Base-by-base conservation (phyloP, 179 eudicot species). In the Patellifolia procumbens region DNA sequence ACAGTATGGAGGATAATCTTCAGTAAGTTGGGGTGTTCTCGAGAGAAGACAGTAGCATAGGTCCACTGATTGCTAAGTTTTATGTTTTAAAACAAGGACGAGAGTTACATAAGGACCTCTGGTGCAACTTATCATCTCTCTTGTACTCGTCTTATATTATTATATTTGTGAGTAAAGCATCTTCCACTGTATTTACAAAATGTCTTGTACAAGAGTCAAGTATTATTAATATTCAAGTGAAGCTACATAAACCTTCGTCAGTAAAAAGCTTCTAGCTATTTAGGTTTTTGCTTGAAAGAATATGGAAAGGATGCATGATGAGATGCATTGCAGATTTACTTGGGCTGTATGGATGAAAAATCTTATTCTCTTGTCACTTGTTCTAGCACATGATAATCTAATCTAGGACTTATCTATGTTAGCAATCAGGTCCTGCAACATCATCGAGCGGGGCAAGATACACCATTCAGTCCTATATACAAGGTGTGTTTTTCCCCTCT, bases 351-450 rank as follows among this genome's bases (percentile, higher is more conserved):
- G 56, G 73, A 69, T 48, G 59, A 46, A 69, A 6, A 24, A 17
- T 28, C 34, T 35, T 55, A 1, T 31, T 76, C n/a, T 48, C 7
- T 29, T 20, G 12, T 32, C 43, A 2, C 15, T n/a, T 64, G 56
- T 16, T 79, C 31, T 74, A 56, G 52, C 32, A 20, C 76, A 55
- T 70, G 55, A 63, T 81, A 74, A 76, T 74, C 70, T 78, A 20
- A 53, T 74, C 24, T 75, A 81, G 74, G 60, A 82, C 31, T 42
- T 59, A 73, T 81, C 28, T 46, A 56, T 74, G 68, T 70, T 83
- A 93, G 99, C 89, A 85, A 89, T 75, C 93, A 90, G 92, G 97
- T 87, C 78, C 96, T 95, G 66, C 87, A 53, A 83, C 89, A 85
- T 81, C 97, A 91, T 83, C 93, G 89, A 67, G 75, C 76, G 64